phyloP scores from a whole-genome alignment of 352 stramenopile genomes.

The Pythium guiyangense region DNA sequence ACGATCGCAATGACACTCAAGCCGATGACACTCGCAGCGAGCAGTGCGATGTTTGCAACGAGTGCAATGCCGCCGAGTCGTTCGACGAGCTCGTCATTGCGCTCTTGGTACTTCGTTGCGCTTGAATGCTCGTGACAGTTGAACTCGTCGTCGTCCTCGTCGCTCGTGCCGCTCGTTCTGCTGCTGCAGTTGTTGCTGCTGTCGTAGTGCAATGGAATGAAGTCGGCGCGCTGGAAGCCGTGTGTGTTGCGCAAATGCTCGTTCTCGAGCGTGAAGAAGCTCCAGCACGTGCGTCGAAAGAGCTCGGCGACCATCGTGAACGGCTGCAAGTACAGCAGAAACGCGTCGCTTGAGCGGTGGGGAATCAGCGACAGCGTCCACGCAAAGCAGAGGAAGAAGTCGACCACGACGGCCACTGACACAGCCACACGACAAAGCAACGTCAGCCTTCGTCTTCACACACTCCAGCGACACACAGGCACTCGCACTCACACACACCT shows the following conservation, averaged over 20 bases:
- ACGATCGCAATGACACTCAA: conserved; percentile 49
- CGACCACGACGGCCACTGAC: conserved; percentile 59
- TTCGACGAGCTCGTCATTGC: conserved; percentile 8
- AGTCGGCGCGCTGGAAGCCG: conserved; percentile 75
- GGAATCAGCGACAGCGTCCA: conserved; percentile 83
- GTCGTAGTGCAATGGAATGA: conserved; percentile 84
- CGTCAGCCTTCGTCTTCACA: too few species aligned
- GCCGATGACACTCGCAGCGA: conserved; percentile 37
- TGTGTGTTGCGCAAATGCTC: conserved; percentile 86
- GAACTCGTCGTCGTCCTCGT: conserved; percentile 12
- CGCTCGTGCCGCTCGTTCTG: conserved; percentile 17
- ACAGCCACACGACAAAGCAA: too few species aligned
- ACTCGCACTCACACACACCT: too few species aligned
- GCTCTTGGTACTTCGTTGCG: too few species aligned
- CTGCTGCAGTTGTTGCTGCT: conserved; percentile 51
- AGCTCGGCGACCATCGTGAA: conserved; percentile 85
- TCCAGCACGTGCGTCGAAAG: conserved; percentile 84
- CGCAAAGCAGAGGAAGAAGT: conserved; percentile 78
- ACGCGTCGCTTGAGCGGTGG: conserved; percentile 42
- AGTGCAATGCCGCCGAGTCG: conserved; percentile 42
- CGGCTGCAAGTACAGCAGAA: conserved; percentile 77
- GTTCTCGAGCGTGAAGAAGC: conserved; percentile 84
- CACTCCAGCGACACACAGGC: too few species aligned
- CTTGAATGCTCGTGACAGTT: conserved; percentile 8
- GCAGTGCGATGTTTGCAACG: conserved; percentile 44